Percentiles rank a stretch among this genome's conserved stretches.
Evolutionary conservation across 2,329 filamentous ascomycete species (phyloP).

Genomic region (Epicoccum nigrum): DNA sequence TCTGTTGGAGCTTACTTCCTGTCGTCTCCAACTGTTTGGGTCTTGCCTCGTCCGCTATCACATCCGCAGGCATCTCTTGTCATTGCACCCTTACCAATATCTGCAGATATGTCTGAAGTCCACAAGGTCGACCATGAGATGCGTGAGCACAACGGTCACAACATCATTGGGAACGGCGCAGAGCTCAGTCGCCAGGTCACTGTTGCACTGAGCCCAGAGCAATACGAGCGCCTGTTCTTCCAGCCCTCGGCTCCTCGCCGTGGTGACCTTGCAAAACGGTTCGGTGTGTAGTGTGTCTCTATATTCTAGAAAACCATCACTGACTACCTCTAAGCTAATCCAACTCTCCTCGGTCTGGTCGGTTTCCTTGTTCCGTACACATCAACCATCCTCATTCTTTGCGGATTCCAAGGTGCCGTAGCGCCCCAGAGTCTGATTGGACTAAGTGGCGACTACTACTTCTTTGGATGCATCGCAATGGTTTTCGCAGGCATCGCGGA

Average conservation of each 20-base stretch:
- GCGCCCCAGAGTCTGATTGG: slow-evolving; percentile 27
- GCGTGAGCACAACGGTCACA: slow-evolving; percentile 20
- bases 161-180: slow-evolving; percentile 11
- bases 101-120: slow-evolving; percentile 19
- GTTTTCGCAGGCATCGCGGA: slow-evolving; percentile 28
- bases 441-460: slow-evolving; percentile 31
- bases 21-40: background rate
- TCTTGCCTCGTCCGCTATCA: background rate
- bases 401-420: slow-evolving; percentile 27
- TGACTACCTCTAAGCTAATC: slow-evolving; percentile 19
- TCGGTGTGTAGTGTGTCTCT: slow-evolving; percentile 10
- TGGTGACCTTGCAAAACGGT: slow-evolving; percentile 29
- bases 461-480: slow-evolving; percentile 31
- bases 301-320: background rate
- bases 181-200: slow-evolving; percentile 29
- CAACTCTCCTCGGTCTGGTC: slow-evolving; percentile 26
- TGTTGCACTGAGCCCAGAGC: slow-evolving; percentile 26
- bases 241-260: slow-evolving; percentile 28
- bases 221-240: slow-evolving; percentile 34
- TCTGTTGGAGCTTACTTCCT: background rate
- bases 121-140: slow-evolving; percentile 24
- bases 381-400: slow-evolving; percentile 28
- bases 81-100: no score
- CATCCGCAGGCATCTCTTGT: background rate
- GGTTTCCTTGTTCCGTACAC: slow-evolving; percentile 31